phyloP scores from a whole-genome alignment of 2,329 filamentous ascomycete genomes.

The Apiospora arundinis region DNA sequence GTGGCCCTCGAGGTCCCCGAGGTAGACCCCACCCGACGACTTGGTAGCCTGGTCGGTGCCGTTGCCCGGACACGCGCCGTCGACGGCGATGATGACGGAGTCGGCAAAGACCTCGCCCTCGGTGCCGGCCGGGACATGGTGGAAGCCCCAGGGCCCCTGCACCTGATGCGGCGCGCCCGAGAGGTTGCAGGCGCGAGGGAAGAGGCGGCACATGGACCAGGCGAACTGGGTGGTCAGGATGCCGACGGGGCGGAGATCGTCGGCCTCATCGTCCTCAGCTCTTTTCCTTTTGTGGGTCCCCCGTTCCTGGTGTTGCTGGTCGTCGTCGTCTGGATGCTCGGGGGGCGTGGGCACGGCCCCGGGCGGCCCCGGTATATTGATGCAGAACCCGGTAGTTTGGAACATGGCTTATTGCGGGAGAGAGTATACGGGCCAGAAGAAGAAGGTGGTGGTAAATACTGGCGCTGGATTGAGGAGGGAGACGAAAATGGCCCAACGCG shows the following conservation, averaged over 20 bases:
- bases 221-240: neutral
- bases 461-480: neutral
- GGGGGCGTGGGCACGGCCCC: neutral
- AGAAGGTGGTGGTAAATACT: neutral
- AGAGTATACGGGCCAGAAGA: neutral
- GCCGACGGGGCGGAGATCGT: neutral
- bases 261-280: neutral
- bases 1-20: slow-evolving; percentile 4
- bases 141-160: neutral
- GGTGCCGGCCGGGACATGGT: neutral
- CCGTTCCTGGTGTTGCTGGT: neutral
- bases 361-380: neutral
- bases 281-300: neutral
- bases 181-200: neutral
- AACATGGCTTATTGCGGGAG: neutral
- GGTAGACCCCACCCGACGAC: slow-evolving; percentile 3
- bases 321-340: neutral
- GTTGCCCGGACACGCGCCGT: neutral
- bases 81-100: neutral
- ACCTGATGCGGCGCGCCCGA: neutral
- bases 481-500: neutral
- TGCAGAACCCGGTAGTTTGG: neutral
- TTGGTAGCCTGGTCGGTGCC: neutral
- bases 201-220: neutral
- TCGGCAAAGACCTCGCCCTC: slow-evolving; percentile 3